phyloP scores from a whole-genome alignment of 495 filamentous ascomycete species.

The Neurospora sp. region DNA sequence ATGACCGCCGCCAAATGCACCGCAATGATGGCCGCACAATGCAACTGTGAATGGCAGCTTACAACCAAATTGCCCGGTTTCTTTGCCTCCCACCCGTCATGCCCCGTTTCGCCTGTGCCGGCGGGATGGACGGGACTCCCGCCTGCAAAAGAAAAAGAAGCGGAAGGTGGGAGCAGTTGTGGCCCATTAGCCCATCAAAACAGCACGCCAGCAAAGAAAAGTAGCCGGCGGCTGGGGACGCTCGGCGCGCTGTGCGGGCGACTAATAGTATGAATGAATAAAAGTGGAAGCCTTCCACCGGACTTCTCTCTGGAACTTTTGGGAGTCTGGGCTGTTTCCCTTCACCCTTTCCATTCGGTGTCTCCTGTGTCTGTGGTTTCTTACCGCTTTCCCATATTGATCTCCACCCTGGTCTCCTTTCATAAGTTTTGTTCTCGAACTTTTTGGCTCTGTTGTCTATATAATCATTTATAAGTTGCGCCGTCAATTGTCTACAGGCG shows the following conservation, averaged over 20 bases:
- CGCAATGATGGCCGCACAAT: not conserved
- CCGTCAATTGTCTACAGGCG: not conserved
- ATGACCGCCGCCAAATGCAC: not conserved
- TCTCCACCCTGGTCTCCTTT: not conserved
- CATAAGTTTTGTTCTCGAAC: not conserved
- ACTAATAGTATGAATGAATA: not conserved
- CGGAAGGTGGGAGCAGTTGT: not conserved
- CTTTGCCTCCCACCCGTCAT: not conserved
- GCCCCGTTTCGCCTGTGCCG: not conserved
- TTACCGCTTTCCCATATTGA: not conserved
- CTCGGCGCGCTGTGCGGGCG: not conserved
- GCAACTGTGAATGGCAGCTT: not conserved
- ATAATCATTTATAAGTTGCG: not conserved
- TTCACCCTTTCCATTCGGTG: not conserved
- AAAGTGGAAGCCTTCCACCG: not conserved
- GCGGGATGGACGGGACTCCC: not conserved
- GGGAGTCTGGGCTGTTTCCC: not conserved
- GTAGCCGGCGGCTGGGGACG: not conserved
- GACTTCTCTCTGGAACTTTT: not conserved
- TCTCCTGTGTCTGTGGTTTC: not conserved
- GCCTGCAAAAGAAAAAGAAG: not conserved
- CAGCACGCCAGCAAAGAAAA: not conserved
- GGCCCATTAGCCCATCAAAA: not conserved
- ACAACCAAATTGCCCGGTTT: not conserved
- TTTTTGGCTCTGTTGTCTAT: not conserved